These are phyloP conservation scores for Helianthus tuberosus DNA, from an alignment of 129 eudicot genomes.

Conservation along the genomic window DNA sequence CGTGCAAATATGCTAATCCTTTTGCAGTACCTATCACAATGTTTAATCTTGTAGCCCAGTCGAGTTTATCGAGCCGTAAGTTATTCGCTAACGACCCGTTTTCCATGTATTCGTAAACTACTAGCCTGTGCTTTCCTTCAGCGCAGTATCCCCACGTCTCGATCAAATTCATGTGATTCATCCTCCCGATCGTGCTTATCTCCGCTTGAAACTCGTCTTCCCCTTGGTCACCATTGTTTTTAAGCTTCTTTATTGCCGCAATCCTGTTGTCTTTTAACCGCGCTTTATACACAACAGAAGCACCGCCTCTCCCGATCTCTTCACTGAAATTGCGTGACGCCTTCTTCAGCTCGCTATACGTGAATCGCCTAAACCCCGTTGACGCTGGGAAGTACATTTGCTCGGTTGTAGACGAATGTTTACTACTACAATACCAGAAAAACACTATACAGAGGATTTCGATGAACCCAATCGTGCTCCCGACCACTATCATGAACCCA, in stretches of 20 bases:
- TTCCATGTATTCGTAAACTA: slow-evolving; percentile 38
- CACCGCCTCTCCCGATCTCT: slow-evolving; percentile 49
- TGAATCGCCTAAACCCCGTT: slow-evolving; percentile 32
- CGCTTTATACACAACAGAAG: slow-evolving; percentile 38
- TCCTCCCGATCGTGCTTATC: slow-evolving; percentile 36
- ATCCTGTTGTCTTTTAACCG: slow-evolving; percentile 30
- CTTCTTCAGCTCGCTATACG: slow-evolving; percentile 31
- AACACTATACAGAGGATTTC: slow-evolving; percentile 20
- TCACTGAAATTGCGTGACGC: slow-evolving; percentile 35
- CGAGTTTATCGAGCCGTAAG: slow-evolving; percentile 11
- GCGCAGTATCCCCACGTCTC: slow-evolving; percentile 41
- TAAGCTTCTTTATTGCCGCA: slow-evolving; percentile 39
- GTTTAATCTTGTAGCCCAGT: slow-evolving; percentile 24
- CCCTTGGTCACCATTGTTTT: slow-evolving; percentile 3
- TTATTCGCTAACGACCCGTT: slow-evolving; percentile 33
- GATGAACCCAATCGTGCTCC: slow-evolving; percentile 19
- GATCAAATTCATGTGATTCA: slow-evolving; percentile 37
- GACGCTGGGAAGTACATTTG: slow-evolving; percentile 29
- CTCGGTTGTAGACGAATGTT: background rate
- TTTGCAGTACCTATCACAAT: slow-evolving; percentile 22
- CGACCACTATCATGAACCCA: slow-evolving; percentile 22
- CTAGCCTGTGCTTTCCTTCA: slow-evolving; percentile 26
- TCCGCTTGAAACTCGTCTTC: slow-evolving; percentile 43
- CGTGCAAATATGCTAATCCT: slow-evolving; percentile 29
- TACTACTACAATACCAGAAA: slow-evolving; percentile 18